Evolutionary conservation across 2,329 filamentous ascomycete genomes (phyloP).

Genomic region (Pseudogymnoascus sp.): DNA sequence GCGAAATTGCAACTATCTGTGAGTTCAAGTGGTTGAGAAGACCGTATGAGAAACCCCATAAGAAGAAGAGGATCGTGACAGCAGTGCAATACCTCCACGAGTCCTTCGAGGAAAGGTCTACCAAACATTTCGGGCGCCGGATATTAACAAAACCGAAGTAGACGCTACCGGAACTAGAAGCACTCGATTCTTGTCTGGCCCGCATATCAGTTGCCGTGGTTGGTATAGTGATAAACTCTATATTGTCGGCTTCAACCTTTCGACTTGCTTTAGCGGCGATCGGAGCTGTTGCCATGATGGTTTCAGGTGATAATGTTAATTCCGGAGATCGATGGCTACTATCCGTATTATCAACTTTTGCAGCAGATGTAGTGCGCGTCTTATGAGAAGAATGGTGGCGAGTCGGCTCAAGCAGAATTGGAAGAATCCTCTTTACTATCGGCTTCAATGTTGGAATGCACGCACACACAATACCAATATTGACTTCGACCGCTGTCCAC

Average conservation of each 20-base stretch:
- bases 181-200: slow-evolving; percentile 8
- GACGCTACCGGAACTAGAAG: slow-evolving; percentile 25
- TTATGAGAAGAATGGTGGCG: neutral
- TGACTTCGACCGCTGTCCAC: slow-evolving; percentile 88
- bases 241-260: slow-evolving; percentile 21
- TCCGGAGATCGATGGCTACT: neutral
- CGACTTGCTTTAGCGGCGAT: neutral
- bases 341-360: neutral
- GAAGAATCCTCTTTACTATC: slow-evolving; percentile 48
- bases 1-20: slow-evolving; percentile 57
- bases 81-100: slow-evolving; percentile 63
- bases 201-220: neutral
- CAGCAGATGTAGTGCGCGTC: neutral
- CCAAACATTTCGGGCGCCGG: slow-evolving; percentile 58
- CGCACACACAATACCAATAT: slow-evolving; percentile 76
- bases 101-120: slow-evolving; percentile 54
- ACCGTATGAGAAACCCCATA: slow-evolving; percentile 86
- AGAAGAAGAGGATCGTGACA: slow-evolving; percentile 71
- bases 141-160: slow-evolving; percentile 73
- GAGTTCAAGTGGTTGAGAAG: slow-evolving; percentile 74
- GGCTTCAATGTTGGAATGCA: slow-evolving; percentile 85
- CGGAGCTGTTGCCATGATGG: neutral
- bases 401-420: slow-evolving; percentile 10
- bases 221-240: slow-evolving; percentile 25
- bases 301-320: neutral